These are phyloP conservation scores for Extremus antarcticus DNA, from an alignment of 495 filamentous ascomycete species.

Conservation along the genomic window DNA sequence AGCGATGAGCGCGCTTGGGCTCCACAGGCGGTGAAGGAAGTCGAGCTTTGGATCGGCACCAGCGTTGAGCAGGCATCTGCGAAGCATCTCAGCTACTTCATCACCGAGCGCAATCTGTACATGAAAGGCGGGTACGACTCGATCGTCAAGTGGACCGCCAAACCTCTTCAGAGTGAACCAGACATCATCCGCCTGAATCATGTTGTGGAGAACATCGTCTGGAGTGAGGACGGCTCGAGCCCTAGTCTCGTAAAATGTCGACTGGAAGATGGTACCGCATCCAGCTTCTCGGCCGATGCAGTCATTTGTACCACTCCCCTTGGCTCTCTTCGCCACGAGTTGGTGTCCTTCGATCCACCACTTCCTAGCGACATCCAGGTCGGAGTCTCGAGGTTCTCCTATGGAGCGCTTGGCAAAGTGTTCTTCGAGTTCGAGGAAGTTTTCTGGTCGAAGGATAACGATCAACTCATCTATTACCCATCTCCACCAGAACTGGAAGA, in stretches of 20 bases:
- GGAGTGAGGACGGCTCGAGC: not conserved
- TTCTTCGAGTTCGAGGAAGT: constrained; percentile 4
- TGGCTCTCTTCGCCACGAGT: not conserved
- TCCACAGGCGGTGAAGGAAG: constrained; percentile 2
- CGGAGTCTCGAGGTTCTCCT: not conserved
- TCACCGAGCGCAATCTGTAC: constrained; percentile 7
- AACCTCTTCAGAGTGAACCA: not conserved
- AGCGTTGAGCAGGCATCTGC: not conserved
- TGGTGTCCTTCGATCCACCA: not conserved
- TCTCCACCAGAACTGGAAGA: constrained; percentile 2
- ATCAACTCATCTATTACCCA: constrained; percentile 3
- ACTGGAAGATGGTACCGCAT: not conserved
- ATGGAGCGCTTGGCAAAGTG: constrained; percentile 1
- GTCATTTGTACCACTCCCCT: constrained; percentile 2
- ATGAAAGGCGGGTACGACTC: constrained; percentile 6
- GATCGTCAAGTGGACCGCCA: constrained; percentile 2
- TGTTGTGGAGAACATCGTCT: not conserved
- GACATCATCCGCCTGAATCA: constrained; percentile 1
- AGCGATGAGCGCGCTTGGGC: constrained; percentile 2
- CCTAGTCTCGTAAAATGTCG: not conserved
- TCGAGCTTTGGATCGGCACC: constrained; percentile 6
- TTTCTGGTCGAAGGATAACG: constrained; percentile 8
- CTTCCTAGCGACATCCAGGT: not conserved
- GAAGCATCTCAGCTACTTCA: constrained; percentile 3
- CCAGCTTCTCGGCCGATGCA: not conserved